phyloP scores from a whole-genome alignment of 768 basidiomycete species.

The Panellus pusillus region DNA sequence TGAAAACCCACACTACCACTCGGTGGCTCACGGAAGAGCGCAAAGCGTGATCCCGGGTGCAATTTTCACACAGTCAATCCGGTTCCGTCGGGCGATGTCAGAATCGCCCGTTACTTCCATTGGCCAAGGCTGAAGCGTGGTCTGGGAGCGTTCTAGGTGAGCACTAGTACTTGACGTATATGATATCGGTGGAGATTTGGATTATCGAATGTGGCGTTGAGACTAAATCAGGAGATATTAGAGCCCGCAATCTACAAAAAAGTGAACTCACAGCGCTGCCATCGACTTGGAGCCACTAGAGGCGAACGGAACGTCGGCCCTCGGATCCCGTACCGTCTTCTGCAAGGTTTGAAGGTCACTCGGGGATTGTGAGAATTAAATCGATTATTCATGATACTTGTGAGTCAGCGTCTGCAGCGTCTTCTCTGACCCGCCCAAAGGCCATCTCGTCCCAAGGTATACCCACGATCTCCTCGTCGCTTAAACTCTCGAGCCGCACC shows the following conservation, averaged over 20 bases:
- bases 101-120: neutral
- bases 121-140: too few relatives aligned
- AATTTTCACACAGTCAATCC: neutral
- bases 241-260: neutral
- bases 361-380: neutral
- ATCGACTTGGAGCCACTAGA: too few relatives aligned
- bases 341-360: too few relatives aligned
- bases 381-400: constrained; percentile 1
- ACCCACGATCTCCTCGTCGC: constrained; percentile 43
- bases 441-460: constrained; percentile 38
- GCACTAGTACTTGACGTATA: too few relatives aligned
- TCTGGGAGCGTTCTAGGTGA: too few relatives aligned
- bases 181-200: neutral
- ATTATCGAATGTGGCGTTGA: constrained; percentile 3
- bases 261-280: neutral
- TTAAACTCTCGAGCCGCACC: constrained; percentile 57
- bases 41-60: neutral
- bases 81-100: constrained; percentile 4
- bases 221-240: constrained; percentile 10
- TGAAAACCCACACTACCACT: constrained; percentile 5
- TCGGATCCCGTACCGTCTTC: too few relatives aligned
- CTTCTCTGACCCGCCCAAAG: constrained; percentile 36
- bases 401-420: neutral
- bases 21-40: neutral
- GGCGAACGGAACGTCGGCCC: too few relatives aligned